A percentile compares a stretch with the other conserved stretches of the same genome.
These are phyloP conservation scores for Diplocarpon mali DNA, from an alignment of 2,329 filamentous ascomycete species.

Conservation along the genomic window DNA sequence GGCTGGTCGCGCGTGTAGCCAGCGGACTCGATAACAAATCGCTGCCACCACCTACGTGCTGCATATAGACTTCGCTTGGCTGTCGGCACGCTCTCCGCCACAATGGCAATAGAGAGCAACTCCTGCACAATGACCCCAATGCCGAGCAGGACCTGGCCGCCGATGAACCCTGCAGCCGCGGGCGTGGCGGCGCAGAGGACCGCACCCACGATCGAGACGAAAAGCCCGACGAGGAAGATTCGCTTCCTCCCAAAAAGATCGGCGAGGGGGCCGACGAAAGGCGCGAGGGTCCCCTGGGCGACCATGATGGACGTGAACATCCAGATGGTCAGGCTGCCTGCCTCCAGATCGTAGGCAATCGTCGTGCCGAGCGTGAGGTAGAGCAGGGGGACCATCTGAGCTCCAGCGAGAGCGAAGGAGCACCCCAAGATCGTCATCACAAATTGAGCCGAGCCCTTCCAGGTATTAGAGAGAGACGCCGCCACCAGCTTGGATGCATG, in stretches of 20 bases:
- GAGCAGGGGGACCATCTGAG: slow-evolving; percentile 8
- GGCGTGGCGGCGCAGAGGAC: slow-evolving; percentile 13
- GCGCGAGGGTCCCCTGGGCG: slow-evolving; percentile 12
- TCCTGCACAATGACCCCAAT: slow-evolving; percentile 54
- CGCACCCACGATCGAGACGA: slow-evolving; percentile 9
- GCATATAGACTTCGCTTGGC: slow-evolving; percentile 48
- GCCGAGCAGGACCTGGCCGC: slow-evolving; percentile 39
- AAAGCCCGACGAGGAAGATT: slow-evolving; percentile 10
- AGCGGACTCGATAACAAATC: too few relatives aligned
- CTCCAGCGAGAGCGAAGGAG: slow-evolving; percentile 6
- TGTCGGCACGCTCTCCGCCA: slow-evolving; percentile 52
- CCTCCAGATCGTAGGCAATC: slow-evolving; percentile 4
- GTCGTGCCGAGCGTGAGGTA: slow-evolving; percentile 7
- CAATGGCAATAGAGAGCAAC: slow-evolving; percentile 52
- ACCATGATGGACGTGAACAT: slow-evolving; percentile 10
- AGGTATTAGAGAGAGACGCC: background rate
- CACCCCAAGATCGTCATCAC: slow-evolving; percentile 10
- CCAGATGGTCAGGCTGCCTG: slow-evolving; percentile 8
- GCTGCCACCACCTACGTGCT: slow-evolving; percentile 10
- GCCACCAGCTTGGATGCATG: background rate
- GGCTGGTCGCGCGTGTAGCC: too few relatives aligned
- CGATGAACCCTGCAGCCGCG: slow-evolving; percentile 18
- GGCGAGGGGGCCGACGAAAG: slow-evolving; percentile 16
- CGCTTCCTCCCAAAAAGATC: slow-evolving; percentile 15
- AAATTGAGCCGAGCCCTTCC: slow-evolving; percentile 24